Percentiles rank a stretch among this genome's conserved stretches.
Evolutionary conservation across 169 alveolate genomes (phyloP).

Genomic region (Plasmodium gaboni): DNA sequence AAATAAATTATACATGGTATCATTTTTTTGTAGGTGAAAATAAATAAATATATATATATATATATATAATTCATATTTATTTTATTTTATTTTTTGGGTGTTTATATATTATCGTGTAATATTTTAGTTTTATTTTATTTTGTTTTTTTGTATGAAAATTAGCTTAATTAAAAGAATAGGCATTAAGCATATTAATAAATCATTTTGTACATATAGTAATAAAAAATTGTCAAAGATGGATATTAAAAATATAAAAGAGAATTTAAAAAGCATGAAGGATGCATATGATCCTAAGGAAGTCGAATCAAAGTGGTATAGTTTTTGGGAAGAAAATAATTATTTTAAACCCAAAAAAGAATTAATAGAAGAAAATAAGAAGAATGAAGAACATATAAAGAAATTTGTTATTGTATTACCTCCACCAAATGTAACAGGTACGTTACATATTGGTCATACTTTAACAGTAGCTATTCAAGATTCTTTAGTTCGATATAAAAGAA

Average conservation of each 20-base stretch:
- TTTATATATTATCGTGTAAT: no score
- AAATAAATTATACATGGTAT: no score
- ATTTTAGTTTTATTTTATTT: neutral
- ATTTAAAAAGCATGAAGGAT: conserved; percentile 84
- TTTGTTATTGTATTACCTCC: conserved; percentile 99
- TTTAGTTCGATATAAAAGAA: conserved; percentile 96
- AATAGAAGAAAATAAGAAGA: conserved; percentile 49
- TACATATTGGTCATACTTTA: conserved; percentile 99
- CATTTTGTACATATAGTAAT: neutral
- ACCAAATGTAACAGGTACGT: conserved; percentile 99
- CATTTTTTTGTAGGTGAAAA: no score
- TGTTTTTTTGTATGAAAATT: conserved; percentile 16
- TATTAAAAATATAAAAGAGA: conserved; percentile 28
- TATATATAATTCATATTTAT: neutral
- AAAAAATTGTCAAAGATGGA: conserved; percentile 32
- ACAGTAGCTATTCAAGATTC: conserved; percentile 99
- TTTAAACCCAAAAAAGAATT: conserved; percentile 84
- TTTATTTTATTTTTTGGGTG: neutral
- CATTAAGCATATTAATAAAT: neutral
- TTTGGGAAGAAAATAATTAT: conserved; percentile 95
- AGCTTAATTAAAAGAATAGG: neutral
- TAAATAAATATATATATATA: no score
- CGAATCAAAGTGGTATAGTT: conserved; percentile 95
- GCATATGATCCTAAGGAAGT: conserved; percentile 96
- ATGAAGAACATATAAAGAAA: conserved; percentile 81